Percentiles rank a stretch among this genome's conserved stretches.
Evolutionary conservation across 2,329 filamentous ascomycete species (phyloP).

Genomic region (Ilyonectria sp.): DNA sequence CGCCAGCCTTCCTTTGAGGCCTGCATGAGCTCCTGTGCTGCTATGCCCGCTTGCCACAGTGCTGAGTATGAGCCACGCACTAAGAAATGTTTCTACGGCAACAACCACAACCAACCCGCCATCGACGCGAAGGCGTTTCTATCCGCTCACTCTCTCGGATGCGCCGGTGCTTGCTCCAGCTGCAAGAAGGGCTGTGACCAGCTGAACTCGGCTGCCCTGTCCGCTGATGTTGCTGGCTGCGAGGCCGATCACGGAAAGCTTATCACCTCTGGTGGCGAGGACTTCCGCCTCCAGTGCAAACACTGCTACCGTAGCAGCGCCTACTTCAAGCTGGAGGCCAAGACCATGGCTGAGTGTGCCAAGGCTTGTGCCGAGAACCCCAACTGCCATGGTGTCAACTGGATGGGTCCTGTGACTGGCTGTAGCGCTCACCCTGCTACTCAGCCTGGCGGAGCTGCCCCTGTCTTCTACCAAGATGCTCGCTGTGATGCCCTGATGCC

Average conservation of each 20-base stretch:
- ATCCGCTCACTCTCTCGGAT: slow-evolving; percentile 35
- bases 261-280: background rate
- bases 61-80: slow-evolving; percentile 36
- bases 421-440: background rate
- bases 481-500: background rate
- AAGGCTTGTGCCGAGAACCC: slow-evolving; percentile 17
- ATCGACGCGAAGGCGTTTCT: slow-evolving; percentile 36
- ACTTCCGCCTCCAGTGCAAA: slow-evolving; percentile 16
- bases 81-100: slow-evolving; percentile 31
- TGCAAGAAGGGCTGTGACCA: slow-evolving; percentile 31
- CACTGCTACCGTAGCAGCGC: slow-evolving; percentile 20
- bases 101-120: slow-evolving; percentile 26
- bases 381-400: slow-evolving; percentile 23
- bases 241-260: background rate
- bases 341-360: slow-evolving; percentile 24
- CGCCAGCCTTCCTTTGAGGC: background rate
- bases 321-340: background rate
- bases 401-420: slow-evolving; percentile 11
- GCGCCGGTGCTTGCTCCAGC: slow-evolving; percentile 17
- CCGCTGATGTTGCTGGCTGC: slow-evolving; percentile 15
- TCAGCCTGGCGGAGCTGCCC: background rate
- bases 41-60: slow-evolving; percentile 35
- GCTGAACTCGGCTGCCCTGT: slow-evolving; percentile 1
- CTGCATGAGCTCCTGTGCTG: slow-evolving; percentile 24
- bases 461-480: background rate